Percentiles rank a stretch among this genome's conserved stretches.
phyloP scores from a whole-genome alignment of 371 early-diverging fungal species.

The Mucor piriformis region DNA sequence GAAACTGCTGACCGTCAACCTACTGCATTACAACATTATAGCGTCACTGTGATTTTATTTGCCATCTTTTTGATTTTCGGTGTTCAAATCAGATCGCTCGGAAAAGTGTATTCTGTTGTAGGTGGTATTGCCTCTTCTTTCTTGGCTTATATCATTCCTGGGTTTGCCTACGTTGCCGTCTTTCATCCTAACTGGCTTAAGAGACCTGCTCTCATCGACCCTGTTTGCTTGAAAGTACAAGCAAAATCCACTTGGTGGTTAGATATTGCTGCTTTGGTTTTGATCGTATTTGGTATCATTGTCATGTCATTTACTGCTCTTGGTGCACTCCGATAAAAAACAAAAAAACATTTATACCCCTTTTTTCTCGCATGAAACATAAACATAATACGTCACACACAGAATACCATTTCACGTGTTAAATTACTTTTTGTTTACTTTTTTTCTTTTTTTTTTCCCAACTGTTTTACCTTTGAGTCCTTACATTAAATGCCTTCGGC shows the following conservation, averaged over 20 bases:
- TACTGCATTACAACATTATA: slow-evolving; percentile 47
- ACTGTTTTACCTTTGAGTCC: not conserved
- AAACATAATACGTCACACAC: not conserved
- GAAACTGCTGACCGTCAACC: slow-evolving; percentile 48
- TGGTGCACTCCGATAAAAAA: slow-evolving; percentile 14
- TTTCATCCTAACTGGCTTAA: slow-evolving; percentile 29
- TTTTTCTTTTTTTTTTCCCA: not conserved
- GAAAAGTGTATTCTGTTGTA: slow-evolving; percentile 57
- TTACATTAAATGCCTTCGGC: slow-evolving; percentile 28
- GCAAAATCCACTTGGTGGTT: slow-evolving; percentile 26
- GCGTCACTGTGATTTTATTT: slow-evolving; percentile 49
- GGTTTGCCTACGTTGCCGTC: slow-evolving; percentile 45
- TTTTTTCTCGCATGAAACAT: not conserved
- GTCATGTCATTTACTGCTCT: slow-evolving; percentile 27
- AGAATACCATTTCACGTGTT: not conserved
- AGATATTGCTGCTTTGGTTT: slow-evolving; percentile 24
- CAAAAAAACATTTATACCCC: no score
- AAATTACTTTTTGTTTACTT: slow-evolving; percentile 1
- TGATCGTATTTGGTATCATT: slow-evolving; percentile 26
- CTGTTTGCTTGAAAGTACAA: not conserved
- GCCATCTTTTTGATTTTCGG: slow-evolving; percentile 47
- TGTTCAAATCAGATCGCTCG: slow-evolving; percentile 48
- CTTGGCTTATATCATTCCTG: slow-evolving; percentile 62
- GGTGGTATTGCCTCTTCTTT: slow-evolving; percentile 61
- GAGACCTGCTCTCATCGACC: no score